A percentile compares a stretch with the other conserved stretches of the same genome.
These are phyloP conservation scores for Dryadomyces quercivorus DNA, from an alignment of 2,329 filamentous ascomycete genomes.

Conservation along the genomic window DNA sequence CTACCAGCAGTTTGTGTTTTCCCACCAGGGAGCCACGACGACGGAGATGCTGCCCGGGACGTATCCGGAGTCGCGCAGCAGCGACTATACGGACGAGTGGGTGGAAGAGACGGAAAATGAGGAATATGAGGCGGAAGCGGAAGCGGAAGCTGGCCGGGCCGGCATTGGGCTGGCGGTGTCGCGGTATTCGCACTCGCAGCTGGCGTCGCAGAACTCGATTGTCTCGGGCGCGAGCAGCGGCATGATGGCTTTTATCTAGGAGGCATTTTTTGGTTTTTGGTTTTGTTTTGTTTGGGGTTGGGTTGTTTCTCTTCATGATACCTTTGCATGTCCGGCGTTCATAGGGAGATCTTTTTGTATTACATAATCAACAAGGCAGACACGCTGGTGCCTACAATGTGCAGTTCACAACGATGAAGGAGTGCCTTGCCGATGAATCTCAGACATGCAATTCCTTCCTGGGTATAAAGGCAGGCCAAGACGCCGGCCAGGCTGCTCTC, in stretches of 20 bases:
- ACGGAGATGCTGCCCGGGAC: background rate
- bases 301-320: background rate
- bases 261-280: background rate
- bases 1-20: background rate
- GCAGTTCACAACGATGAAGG: too few relatives aligned
- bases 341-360: too few relatives aligned
- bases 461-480: too few relatives aligned
- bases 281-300: background rate
- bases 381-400: too few relatives aligned
- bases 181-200: conserved; percentile 7
- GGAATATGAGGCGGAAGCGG: background rate
- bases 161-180: conserved; percentile 9
- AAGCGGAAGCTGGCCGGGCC: background rate
- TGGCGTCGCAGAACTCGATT: conserved; percentile 7
- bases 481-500: too few relatives aligned
- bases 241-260: conserved; percentile 7
- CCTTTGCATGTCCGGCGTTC: background rate
- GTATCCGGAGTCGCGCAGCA: background rate
- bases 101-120: too few relatives aligned
- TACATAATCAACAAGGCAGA: too few relatives aligned
- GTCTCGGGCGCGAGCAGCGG: conserved; percentile 9
- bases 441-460: too few relatives aligned
- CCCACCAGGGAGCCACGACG: background rate
- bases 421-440: too few relatives aligned
- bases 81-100: background rate